Evolutionary conservation across 352 stramenopile species (phyloP).

Genomic region (Globisporangium middletonii): DNA sequence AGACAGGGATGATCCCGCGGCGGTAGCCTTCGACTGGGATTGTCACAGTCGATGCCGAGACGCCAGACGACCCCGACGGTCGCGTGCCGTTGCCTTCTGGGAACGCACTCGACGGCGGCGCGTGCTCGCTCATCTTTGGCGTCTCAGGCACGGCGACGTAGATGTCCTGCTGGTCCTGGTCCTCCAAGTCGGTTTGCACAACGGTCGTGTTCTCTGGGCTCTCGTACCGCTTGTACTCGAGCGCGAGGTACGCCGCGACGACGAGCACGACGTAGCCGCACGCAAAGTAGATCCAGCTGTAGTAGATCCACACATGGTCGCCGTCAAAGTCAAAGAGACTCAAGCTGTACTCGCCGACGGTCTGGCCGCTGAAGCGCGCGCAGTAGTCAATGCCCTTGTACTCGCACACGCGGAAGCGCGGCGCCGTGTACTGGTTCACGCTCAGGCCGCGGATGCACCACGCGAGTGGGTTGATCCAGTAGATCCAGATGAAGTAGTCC

Average conservation of each 20-base stretch:
- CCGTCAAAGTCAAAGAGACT: conserved; percentile 41
- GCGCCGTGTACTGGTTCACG: conserved; percentile 57
- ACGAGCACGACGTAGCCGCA: conserved; percentile 41
- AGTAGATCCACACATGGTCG: conserved; percentile 50
- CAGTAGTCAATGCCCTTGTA: conserved; percentile 56
- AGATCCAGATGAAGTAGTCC: conserved; percentile 66
- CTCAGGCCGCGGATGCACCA: conserved; percentile 58
- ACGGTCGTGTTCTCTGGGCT: conserved; percentile 39
- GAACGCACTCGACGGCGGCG: background rate
- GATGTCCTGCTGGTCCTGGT: conserved; percentile 6
- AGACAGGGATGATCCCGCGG: conserved; percentile 24
- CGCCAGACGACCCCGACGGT: conserved; percentile 1
- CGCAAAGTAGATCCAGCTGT: conserved; percentile 47
- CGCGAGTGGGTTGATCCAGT: conserved; percentile 68
- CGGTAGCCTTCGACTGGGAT: conserved; percentile 9
- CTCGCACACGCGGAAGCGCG: conserved; percentile 33
- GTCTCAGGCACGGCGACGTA: conserved; percentile 8
- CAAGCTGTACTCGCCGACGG: conserved; percentile 42
- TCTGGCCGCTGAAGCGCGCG: conserved; percentile 21
- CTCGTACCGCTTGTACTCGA: conserved; percentile 53
- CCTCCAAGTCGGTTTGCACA: conserved; percentile 23
- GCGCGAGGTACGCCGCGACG: conserved; percentile 23
- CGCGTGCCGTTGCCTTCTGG: background rate
- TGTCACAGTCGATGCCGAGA: conserved; percentile 12
- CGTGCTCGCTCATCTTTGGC: conserved; percentile 4